Evolutionary conservation across 2,329 filamentous ascomycete genomes (phyloP).

Genomic region (Pseudocercospora cruenta): DNA sequence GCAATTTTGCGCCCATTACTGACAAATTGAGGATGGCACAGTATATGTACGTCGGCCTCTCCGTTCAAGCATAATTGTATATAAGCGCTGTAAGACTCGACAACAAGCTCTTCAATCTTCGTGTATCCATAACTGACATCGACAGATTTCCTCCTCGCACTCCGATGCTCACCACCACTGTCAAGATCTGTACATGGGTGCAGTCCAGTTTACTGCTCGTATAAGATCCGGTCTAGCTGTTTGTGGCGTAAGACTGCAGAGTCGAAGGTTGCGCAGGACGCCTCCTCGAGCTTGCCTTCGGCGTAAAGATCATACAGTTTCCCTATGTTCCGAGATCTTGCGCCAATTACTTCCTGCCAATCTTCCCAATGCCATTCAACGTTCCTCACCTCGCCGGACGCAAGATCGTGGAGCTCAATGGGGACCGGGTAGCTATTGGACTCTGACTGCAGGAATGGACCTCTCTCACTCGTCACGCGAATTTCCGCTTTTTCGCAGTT

Average conservation of each 20-base stretch:
- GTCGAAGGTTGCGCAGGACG: conserved; percentile 43
- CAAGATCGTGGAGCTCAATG: conserved; percentile 36
- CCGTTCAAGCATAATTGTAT: neutral
- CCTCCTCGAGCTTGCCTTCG: conserved; percentile 30
- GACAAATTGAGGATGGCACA: neutral
- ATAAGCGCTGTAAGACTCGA: neutral
- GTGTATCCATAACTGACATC: neutral
- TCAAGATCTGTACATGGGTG: neutral
- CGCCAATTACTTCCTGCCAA: conserved; percentile 37
- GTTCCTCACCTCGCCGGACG: conserved; percentile 34
- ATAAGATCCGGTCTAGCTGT: conserved; percentile 45
- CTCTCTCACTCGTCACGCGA: conserved; percentile 23
- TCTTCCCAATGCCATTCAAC: conserved; percentile 49
- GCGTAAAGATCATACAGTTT: conserved; percentile 40
- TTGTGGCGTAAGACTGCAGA: conserved; percentile 53
- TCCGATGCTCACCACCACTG: neutral
- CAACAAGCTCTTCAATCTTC: neutral
- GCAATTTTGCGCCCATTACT: neutral
- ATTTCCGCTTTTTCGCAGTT: conserved; percentile 33
- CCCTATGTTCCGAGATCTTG: conserved; percentile 29
- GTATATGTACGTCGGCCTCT: neutral
- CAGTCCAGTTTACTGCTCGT: neutral
- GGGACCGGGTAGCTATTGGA: conserved; percentile 24
- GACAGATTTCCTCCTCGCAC: neutral
- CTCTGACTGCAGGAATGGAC: conserved; percentile 25